These are phyloP conservation scores for Xylariaceae sp. DNA, from an alignment of 2,329 filamentous ascomycete genomes.

Conservation along the genomic window DNA sequence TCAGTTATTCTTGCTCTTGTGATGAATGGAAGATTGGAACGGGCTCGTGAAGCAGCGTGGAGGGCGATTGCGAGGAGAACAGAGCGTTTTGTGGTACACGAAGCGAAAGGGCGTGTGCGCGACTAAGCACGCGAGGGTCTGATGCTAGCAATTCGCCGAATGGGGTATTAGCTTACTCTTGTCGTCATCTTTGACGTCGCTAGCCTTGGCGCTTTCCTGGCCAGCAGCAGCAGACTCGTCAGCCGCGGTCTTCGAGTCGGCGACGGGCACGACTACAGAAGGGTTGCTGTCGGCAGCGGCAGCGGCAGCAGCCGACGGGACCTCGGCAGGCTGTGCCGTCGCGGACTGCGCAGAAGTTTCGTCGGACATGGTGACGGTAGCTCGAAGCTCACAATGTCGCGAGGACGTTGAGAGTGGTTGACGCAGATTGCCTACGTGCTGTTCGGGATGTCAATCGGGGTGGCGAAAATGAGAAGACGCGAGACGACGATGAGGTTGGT, in stretches of 20 bases:
- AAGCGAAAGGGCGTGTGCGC: conserved; percentile 2
- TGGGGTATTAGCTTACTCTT: conserved; percentile 20
- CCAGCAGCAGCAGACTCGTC: conserved; percentile 17
- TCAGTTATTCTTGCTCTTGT: conserved; percentile 6
- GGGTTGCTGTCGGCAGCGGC: conserved; percentile 12
- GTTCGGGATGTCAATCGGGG: conserved; percentile 2
- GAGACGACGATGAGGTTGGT: neutral
- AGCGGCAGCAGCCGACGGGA: conserved; percentile 15
- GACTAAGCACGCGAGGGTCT: neutral
- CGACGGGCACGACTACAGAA: conserved; percentile 23
- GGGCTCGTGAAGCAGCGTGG: neutral
- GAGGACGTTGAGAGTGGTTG: conserved; percentile 5
- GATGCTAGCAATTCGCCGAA: neutral
- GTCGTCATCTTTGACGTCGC: conserved; percentile 17
- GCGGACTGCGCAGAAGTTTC: conserved; percentile 28
- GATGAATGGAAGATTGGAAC: neutral
- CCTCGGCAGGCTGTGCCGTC: conserved; percentile 27
- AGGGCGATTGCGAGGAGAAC: neutral
- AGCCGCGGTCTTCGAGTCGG: conserved; percentile 24
- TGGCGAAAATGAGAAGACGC: neutral
- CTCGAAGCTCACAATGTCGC: conserved; percentile 13
- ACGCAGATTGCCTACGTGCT: neutral
- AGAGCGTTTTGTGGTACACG: too few relatives aligned
- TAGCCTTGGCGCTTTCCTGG: conserved; percentile 10
- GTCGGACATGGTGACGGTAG: conserved; percentile 26